Base-by-base conservation (phyloP, 495 filamentous ascomycete genomes). In the Aspergillus avenaceus region DNA sequence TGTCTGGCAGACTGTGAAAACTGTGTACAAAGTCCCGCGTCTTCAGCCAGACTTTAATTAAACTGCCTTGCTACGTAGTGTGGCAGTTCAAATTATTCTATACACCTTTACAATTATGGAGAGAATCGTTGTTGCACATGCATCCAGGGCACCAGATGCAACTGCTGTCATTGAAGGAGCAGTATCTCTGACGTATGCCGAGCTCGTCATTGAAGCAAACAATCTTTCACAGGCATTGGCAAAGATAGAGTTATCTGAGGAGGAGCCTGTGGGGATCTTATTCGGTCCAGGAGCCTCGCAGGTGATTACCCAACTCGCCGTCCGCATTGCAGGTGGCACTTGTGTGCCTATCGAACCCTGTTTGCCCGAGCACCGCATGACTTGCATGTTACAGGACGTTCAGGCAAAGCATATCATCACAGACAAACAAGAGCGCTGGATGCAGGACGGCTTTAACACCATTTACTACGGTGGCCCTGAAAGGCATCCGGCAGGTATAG, bases 291-390 rank as follows among this genome's bases (percentile, higher is more conserved):
- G 44, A 18, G 9, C 34, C 2, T 16, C 28, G 22, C 37, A 53
- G 8, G 28, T 48, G 18, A 8, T 43, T 13, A 26, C 44, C 0
- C 50, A 53, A 34, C 21, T 54, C 12, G 51, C 51, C 9, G 37
- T 54, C 11, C 21, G 40, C 14, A 9, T 41, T 3, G 45, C 42
- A 7, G 51, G 51, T 5, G 45, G 43, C 9, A 43, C 51, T 11
- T 54, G 37, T 34, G 24, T 31, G 5, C 45, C 51, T 22, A 43
- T 54, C 25, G 45, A 49, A 19, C 51, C 51, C 1, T 29, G 37
- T 12, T 6, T 54, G 12, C 45, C 51, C 16, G 45, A 48, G 9
- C 27, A 23, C 8, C 14, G 31, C 8, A 16, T 26, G n/a, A 19
- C 14, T 19, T 11, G 5, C 14, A 14, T 27, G 8, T 22, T 29